Evolutionary conservation across 2,329 filamentous ascomycete genomes (phyloP).

Genomic region (Sclerotinia trifoliorum): DNA sequence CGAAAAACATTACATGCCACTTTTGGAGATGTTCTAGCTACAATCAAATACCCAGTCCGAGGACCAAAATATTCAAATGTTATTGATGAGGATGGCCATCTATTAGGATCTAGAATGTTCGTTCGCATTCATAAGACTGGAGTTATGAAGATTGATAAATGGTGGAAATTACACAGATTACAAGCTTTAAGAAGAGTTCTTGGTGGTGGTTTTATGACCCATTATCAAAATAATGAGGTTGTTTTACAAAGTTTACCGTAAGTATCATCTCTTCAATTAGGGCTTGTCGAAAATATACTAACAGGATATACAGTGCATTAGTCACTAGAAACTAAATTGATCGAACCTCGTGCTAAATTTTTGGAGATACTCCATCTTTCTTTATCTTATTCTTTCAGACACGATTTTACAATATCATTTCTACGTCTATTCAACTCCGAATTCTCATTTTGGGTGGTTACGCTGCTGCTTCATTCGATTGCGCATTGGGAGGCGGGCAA

Average conservation of each 20-base stretch:
- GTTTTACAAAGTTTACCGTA: slow-evolving; percentile 58
- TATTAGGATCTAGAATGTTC: slow-evolving; percentile 61
- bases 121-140: slow-evolving; percentile 59
- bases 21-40: slow-evolving; percentile 65
- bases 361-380: neutral
- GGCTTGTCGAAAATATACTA: neutral
- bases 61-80: slow-evolving; percentile 67
- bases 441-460: neutral
- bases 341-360: neutral
- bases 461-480: neutral
- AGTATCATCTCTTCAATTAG: slow-evolving; percentile 22
- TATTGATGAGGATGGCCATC: slow-evolving; percentile 56
- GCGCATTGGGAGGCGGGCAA: neutral
- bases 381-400: neutral
- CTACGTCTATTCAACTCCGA: neutral
- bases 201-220: slow-evolving; percentile 59
- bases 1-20: slow-evolving; percentile 64
- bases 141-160: slow-evolving; percentile 64
- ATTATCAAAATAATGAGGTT: slow-evolving; percentile 61
- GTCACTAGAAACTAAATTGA: neutral
- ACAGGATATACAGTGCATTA: neutral
- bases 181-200: slow-evolving; percentile 60
- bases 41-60: slow-evolving; percentile 63
- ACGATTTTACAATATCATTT: neutral
- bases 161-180: slow-evolving; percentile 70